Conservation (phyloP, 495 filamentous ascomycete species). For the Jackrogersella multiformis region DNA sequence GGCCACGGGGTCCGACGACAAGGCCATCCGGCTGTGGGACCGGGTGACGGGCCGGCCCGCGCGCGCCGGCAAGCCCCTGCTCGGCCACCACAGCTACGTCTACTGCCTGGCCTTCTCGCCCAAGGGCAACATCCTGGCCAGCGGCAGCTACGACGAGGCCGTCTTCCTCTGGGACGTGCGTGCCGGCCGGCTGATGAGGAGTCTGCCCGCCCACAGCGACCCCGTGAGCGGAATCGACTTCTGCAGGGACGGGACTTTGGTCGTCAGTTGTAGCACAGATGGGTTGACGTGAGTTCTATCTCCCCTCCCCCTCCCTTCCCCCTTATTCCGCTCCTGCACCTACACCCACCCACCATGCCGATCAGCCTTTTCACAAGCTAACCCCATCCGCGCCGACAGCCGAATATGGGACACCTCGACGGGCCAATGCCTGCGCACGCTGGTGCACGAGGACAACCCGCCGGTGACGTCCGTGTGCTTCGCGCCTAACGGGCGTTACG, state of each 20-base stretch:
- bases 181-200: slow-evolving; percentile 82
- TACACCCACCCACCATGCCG: too few species aligned
- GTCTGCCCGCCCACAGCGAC: slow-evolving; percentile 92
- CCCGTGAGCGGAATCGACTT: slow-evolving; percentile 94
- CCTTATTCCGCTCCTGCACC: too few species aligned
- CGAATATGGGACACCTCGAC: slow-evolving; percentile 96
- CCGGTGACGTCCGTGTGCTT: slow-evolving; percentile 91
- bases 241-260: slow-evolving; percentile 88
- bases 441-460: slow-evolving; percentile 96
- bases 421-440: slow-evolving; percentile 91
- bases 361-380: too few species aligned
- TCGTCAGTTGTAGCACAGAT: slow-evolving; percentile 88
- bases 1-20: slow-evolving; percentile 94
- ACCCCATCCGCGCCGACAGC: slow-evolving; percentile 41
- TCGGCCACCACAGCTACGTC: slow-evolving; percentile 95
- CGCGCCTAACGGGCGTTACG: slow-evolving; percentile 90
- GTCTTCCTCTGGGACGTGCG: slow-evolving; percentile 97
- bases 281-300: slow-evolving; percentile 75
- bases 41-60: slow-evolving; percentile 72
- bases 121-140: slow-evolving; percentile 94
- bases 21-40: slow-evolving; percentile 93
- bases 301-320: not conserved
- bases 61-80: slow-evolving; percentile 68
- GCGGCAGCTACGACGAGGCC: slow-evolving; percentile 95
- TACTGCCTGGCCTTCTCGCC: slow-evolving; percentile 93